Base-by-base conservation (phyloP, 2,329 filamentous ascomycete genomes). In the Immersiporthe knoxdaviesiana region DNA sequence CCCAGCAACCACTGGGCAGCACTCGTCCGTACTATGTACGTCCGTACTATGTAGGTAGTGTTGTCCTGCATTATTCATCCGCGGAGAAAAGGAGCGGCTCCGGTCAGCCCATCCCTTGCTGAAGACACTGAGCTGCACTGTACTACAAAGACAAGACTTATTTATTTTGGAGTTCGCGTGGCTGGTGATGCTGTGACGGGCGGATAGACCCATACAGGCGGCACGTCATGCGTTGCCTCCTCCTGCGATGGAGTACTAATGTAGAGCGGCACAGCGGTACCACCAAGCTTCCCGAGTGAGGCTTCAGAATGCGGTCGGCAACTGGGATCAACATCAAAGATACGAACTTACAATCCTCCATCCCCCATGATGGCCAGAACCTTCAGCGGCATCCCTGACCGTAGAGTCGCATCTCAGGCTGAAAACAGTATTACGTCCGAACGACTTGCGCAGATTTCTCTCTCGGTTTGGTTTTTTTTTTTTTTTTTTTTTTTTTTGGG, bases 401-500 rank as follows among this genome's bases (percentile, higher is more conserved):
- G 14, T 30, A 18, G 35, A 52, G 65, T 67, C 27, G 56, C 47
- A 67, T 67, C 35, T 16, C 32, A 30, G n/a, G 56, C 65, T 41
- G 8, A 24, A 67, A 67, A 37, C 41, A 52, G 65, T 61, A n/a
- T 30, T 41, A 62, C 56, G 21, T 52, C 65, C 65, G 65, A 62
- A 61, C 41, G 41, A 54, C 39, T 54, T 27, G 58, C n/a, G 65
- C 65, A 67, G 56, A 67, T 67, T 44, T 60, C 37, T 35, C 35
- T 35, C 35, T 35, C 35, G 3, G 4, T 8, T 35, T 8, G 3
- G 35, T 35, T 35, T 35, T 35, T 8, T 8, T 8, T 8, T 35
- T 8, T 8, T 8, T 8, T 8, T 8, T 35, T 8, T 35, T 8
- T 39, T 18, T 39, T 52, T 4, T 1, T 30, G 44, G n/a, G n/a